These are phyloP conservation scores for Solanum dulcamara DNA, from an alignment of 257 asterid species.

Conservation along the genomic window DNA sequence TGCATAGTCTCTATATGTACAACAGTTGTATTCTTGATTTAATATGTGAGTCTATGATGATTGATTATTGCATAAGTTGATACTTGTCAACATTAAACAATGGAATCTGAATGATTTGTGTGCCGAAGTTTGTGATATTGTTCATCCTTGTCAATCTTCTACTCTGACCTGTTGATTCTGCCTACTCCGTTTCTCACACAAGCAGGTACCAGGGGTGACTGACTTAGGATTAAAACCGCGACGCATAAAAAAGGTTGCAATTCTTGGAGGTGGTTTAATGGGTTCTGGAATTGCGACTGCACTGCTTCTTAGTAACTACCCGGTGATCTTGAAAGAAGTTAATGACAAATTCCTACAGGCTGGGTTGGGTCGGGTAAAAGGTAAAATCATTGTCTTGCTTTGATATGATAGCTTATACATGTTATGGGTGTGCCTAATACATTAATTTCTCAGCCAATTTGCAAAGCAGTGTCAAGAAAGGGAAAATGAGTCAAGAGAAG, in stretches of 20 bases:
- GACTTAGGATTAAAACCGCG: constrained; percentile 78
- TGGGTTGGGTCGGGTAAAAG: constrained; percentile 79
- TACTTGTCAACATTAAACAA: neutral
- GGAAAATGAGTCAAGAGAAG: constrained; percentile 74
- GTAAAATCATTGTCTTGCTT: constrained; percentile 24
- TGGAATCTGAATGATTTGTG: neutral
- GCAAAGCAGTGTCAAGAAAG: constrained; percentile 86
- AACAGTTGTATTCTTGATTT: neutral
- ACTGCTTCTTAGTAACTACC: constrained; percentile 56
- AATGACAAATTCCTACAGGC: constrained; percentile 81
- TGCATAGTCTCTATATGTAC: neutral
- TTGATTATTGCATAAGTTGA: neutral
- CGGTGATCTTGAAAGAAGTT: constrained; percentile 87
- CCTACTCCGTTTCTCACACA: neutral
- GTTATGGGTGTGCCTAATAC: neutral
- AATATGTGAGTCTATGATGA: neutral
- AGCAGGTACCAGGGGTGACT: constrained; percentile 91
- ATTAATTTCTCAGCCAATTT: constrained; percentile 49
- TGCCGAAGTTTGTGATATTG: neutral
- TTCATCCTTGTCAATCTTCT: neutral
- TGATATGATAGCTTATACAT: neutral
- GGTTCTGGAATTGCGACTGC: constrained; percentile 99
- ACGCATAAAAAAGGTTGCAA: constrained; percentile 71
- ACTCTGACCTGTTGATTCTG: neutral
- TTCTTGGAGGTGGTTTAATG: constrained; percentile 98